Conservation (phyloP, 2,329 filamentous ascomycete species). For the Gyromitra esculenta region DNA sequence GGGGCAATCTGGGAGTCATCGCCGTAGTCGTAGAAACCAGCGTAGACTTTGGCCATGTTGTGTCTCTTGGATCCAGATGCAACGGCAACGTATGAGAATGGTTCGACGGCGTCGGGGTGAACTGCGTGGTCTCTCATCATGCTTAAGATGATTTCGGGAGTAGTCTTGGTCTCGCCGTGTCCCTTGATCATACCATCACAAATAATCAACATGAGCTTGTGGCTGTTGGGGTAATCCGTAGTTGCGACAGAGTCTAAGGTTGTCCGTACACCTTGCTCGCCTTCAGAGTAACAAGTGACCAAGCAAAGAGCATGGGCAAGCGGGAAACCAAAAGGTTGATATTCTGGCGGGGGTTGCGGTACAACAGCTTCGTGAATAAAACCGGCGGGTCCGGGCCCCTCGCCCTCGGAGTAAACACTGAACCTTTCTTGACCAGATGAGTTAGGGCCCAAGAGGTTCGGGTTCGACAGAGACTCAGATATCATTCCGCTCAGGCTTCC, state of each 20-base stretch:
- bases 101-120: conserved; percentile 80
- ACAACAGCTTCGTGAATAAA: conserved; percentile 97
- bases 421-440: conserved; percentile 40
- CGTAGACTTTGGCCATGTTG: conserved; percentile 99
- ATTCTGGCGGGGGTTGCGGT: conserved; percentile 93
- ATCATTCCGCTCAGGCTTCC: conserved; percentile 55
- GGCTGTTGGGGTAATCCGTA: conserved; percentile 98
- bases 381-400: conserved; percentile 83
- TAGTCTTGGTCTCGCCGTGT: conserved; percentile 81
- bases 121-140: conserved; percentile 96
- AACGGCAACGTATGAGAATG: conserved; percentile 96
- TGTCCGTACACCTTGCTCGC: conserved; percentile 88
- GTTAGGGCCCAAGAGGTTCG: conserved; percentile 70
- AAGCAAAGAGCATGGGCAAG: conserved; percentile 92
- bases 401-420: conserved; percentile 59
- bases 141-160: conserved; percentile 85
- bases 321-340: conserved; percentile 96
- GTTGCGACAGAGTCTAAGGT: conserved; percentile 96
- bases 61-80: conserved; percentile 95
- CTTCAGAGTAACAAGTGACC: conserved; percentile 97
- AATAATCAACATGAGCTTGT: conserved; percentile 95
- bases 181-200: conserved; percentile 99
- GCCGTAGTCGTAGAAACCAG: conserved; percentile 98
- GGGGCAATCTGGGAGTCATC: conserved; percentile 77
- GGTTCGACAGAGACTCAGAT: conserved; percentile 60